A percentile compares a stretch with the other conserved stretches of the same genome.
These are phyloP conservation scores for Xylona heveae DNA, from an alignment of 495 filamentous ascomycete genomes.

Conservation along the genomic window DNA sequence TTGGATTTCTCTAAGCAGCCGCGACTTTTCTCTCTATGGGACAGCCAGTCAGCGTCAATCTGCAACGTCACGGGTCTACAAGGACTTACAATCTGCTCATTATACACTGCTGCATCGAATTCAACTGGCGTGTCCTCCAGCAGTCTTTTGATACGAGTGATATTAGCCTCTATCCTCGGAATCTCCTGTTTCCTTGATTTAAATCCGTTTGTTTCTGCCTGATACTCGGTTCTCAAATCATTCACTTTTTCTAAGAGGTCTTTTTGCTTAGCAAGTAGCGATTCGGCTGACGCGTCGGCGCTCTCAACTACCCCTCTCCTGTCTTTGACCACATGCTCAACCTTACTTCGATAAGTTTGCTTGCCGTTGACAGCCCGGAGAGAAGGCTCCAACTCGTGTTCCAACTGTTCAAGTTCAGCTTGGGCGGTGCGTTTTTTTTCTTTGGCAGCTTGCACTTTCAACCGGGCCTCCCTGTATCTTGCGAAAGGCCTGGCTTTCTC, in stretches of 20 bases:
- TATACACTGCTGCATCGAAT: constrained; percentile 30
- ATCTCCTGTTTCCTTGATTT: constrained; percentile 28
- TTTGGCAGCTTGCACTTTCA: constrained; percentile 21
- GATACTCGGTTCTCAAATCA: constrained; percentile 28
- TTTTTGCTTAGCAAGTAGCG: constrained; percentile 25
- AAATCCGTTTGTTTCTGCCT: constrained; percentile 33
- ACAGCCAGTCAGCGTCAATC: constrained; percentile 4
- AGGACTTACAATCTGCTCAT: constrained; percentile 29
- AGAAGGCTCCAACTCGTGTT: constrained; percentile 42
- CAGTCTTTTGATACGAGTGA: constrained; percentile 23
- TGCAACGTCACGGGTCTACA: constrained; percentile 1
- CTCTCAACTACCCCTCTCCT: constrained; percentile 28
- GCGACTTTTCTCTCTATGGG: constrained; percentile 24
- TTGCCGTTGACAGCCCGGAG: constrained; percentile 44
- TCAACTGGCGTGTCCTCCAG: constrained; percentile 27
- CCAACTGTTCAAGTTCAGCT: constrained; percentile 30
- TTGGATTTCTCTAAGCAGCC: constrained; percentile 21
- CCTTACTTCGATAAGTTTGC: constrained; percentile 29
- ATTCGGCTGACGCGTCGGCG: constrained; percentile 30
- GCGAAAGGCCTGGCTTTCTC: constrained; percentile 42
- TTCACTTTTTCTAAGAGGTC: constrained; percentile 28
- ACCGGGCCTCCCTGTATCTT: constrained; percentile 27
- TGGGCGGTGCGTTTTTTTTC: constrained; percentile 22
- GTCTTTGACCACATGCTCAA: constrained; percentile 25
- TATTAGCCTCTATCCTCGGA: constrained; percentile 17